A percentile compares a stretch with the other conserved stretches of the same genome.
Conservation (phyloP, 805 yeast species). For the Wickerhamomyces ciferrii region DNA sequence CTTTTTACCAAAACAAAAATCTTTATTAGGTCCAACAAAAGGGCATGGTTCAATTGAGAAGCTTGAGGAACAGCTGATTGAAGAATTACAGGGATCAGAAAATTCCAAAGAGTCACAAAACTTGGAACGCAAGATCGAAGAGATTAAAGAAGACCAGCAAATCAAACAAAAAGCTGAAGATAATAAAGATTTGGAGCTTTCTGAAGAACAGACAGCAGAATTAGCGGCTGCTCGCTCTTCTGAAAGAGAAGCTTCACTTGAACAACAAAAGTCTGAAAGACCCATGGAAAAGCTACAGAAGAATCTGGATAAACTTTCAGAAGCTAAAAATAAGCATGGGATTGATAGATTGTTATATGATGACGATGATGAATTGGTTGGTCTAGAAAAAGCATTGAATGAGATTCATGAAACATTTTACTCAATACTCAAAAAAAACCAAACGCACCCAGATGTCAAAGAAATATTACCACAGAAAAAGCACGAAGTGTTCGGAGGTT, state of each 20-base stretch:
- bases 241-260: constrained; percentile 65
- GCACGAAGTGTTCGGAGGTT: constrained; percentile 56
- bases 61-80: constrained; percentile 40
- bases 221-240: constrained; percentile 30
- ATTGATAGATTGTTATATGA: constrained; percentile 51
- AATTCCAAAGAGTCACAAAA: constrained; percentile 25
- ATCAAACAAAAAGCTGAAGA: constrained; percentile 24
- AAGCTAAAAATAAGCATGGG: constrained; percentile 3
- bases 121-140: constrained; percentile 20
- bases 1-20: constrained; percentile 77
- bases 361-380: constrained; percentile 72
- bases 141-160: constrained; percentile 27
- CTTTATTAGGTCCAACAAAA: constrained; percentile 55
- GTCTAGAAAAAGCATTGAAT: constrained; percentile 55
- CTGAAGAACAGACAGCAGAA: constrained; percentile 28
- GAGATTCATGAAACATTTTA: constrained; percentile 69
- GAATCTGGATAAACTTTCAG: constrained; percentile 43
- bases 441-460: constrained; percentile 61
- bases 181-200: constrained; percentile 26
- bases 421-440: constrained; percentile 33
- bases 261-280: constrained; percentile 75
- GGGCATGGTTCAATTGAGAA: constrained; percentile 52
- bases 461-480: constrained; percentile 75
- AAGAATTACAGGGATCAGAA: constrained; percentile 15
- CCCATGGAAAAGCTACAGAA: constrained; percentile 82